Base-by-base conservation (phyloP, 148 eudicot species). In the Fagopyrum esculentum region DNA sequence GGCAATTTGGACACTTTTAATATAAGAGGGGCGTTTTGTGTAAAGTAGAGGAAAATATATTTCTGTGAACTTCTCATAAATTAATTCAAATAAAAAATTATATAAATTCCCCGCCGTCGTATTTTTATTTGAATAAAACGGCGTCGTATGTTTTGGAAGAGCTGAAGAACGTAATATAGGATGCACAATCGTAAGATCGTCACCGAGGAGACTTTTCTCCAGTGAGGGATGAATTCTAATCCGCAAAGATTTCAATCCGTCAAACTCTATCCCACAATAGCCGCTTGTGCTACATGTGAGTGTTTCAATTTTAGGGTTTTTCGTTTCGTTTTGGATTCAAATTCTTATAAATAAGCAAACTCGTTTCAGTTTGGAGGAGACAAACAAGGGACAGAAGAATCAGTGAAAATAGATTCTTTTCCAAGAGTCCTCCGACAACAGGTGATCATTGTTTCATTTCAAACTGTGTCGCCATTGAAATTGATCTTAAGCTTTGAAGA, bases 341-440 rank as follows among this genome's bases (percentile, higher is more conserved):
- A 61, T 29, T 61, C 11, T 22, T 4, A 59, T 8, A 1, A 59
- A 19, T 6, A 19, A 26, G 43, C 43, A 61, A 61, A 61, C 9
- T 60, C 43, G 68, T 61, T 35, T 66, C 17, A n/a, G 9, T 57
- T 19, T 19, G 29, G 30, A 12, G 12, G 52, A 9, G 52, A 9
- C 15, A 10, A 49, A 9, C 63, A 66, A 40, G 19, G 19, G 71
- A 43, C 71, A 66, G 19, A 66, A 35, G 71, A 66, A 12, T 66
- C 71, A 19, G 19, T 40, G 19, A 13, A 66, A 3, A 43, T 40
- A 66, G 13, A 66, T 35, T 66, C 70, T 5, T 13, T 66, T 66
- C 19, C 46, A 13, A 35, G 71, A 66, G 71, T 66, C 71, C 45
- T 66, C 71, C 46, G 71, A 43, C 71, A 66, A 13, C 71, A 40